These are phyloP conservation scores for Talaromyces albobiverticillius DNA, from an alignment of 2,329 filamentous ascomycete genomes.

Conservation along the genomic window DNA sequence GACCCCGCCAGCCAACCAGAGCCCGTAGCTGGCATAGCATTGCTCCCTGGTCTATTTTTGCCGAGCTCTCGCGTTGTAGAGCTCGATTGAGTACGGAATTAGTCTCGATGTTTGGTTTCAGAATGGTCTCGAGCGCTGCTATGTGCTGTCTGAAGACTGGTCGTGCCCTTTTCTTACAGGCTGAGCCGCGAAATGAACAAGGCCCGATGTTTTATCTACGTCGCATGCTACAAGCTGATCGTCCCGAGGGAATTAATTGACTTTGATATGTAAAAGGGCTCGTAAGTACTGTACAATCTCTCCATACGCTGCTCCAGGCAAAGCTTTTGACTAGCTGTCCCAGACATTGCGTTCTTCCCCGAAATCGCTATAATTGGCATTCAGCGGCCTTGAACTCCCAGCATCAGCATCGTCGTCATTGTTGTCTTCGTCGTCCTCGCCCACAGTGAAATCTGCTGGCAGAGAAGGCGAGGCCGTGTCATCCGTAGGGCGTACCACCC, in stretches of 20 bases:
- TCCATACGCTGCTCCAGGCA: neutral
- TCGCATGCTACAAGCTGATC: conserved; percentile 1
- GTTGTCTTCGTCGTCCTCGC: conserved; percentile 18
- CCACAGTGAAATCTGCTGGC: conserved; percentile 6
- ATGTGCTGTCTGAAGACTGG: too few relatives aligned
- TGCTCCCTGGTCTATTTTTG: neutral
- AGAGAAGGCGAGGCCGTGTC: conserved; percentile 2
- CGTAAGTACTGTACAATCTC: conserved; percentile 3
- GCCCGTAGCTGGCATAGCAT: neutral
- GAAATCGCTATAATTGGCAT: conserved; percentile 29
- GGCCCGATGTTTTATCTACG: conserved; percentile 9
- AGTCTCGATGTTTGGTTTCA: too few relatives aligned
- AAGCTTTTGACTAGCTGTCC: conserved; percentile 16
- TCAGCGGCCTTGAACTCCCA: conserved; percentile 16
- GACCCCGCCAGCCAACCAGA: conserved; percentile 5
- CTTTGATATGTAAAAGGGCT: neutral
- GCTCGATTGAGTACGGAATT: too few relatives aligned
- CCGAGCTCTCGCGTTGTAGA: neutral
- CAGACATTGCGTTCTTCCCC: conserved; percentile 32
- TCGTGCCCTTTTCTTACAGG: neutral
- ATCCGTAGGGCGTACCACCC: conserved; percentile 18
- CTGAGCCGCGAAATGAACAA: neutral
- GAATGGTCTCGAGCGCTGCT: neutral
- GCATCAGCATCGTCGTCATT: conserved; percentile 20
- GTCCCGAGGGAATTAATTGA: conserved; percentile 1